phyloP scores from a whole-genome alignment of 768 basidiomycete species.

The Agaricus blazei region DNA sequence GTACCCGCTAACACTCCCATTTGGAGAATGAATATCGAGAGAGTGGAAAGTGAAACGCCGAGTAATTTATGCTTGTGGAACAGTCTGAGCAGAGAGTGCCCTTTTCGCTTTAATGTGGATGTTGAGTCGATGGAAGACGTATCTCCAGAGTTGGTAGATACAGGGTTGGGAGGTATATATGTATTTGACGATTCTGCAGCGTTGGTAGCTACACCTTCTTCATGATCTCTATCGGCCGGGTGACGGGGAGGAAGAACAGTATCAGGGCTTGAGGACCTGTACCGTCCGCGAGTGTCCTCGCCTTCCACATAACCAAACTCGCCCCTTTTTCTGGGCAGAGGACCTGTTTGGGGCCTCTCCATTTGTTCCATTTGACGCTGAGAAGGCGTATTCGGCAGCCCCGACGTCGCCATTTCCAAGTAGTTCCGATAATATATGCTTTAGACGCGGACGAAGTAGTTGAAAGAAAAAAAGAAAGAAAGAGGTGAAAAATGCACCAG shows the following conservation, averaged over 20 bases:
- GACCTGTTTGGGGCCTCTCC: slow-evolving; percentile 48
- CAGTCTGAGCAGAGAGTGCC: slow-evolving; percentile 16
- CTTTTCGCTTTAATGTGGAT: slow-evolving; percentile 5
- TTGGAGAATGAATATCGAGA: slow-evolving; percentile 38
- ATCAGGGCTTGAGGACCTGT: slow-evolving; percentile 12
- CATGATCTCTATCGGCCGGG: slow-evolving; percentile 36
- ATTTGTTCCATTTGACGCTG: slow-evolving; percentile 15
- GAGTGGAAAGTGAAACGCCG: slow-evolving; percentile 42
- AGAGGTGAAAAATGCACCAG: slow-evolving; percentile 1
- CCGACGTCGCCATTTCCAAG: not conserved
- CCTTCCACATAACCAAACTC: slow-evolving; percentile 59
- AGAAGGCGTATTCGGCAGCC: not conserved
- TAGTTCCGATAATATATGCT: not conserved
- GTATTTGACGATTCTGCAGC: not conserved
- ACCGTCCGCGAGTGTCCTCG: slow-evolving; percentile 16
- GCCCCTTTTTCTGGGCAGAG: slow-evolving; percentile 58
- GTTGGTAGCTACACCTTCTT: slow-evolving; percentile 16
- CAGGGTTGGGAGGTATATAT: not conserved
- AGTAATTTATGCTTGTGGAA: slow-evolving; percentile 34
- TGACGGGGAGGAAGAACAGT: slow-evolving; percentile 38
- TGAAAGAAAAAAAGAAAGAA: not conserved
- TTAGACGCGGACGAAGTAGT: not conserved
- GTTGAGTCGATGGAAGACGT: slow-evolving; percentile 1
- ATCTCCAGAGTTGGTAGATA: not conserved
- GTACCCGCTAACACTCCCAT: slow-evolving; percentile 37